These are phyloP conservation scores for Trametes sp. DNA, from an alignment of 1,284 basidiomycete species.

Conservation along the genomic window DNA sequence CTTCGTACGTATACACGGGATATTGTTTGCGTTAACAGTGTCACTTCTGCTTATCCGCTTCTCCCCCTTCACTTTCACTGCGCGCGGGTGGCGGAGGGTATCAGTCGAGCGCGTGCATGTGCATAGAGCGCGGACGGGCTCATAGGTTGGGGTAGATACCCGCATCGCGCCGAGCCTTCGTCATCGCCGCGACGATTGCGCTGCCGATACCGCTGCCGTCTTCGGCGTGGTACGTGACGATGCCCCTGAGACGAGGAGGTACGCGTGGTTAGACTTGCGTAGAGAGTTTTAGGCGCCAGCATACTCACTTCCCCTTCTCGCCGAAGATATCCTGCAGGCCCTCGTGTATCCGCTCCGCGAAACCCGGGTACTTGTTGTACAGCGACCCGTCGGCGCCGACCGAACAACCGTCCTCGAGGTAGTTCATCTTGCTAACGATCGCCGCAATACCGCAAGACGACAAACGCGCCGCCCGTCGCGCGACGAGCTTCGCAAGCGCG, in stretches of 20 bases:
- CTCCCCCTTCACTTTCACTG: not conserved
- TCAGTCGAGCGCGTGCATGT: not conserved
- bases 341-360: constrained; percentile 88
- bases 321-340: constrained; percentile 93
- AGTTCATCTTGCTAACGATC: constrained; percentile 92
- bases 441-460: constrained; percentile 95
- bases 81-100: not conserved
- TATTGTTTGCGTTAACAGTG: not conserved
- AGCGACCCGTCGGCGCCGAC: constrained; percentile 94
- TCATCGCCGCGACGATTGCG: constrained; percentile 78
- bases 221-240: constrained; percentile 91
- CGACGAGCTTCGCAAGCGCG: constrained; percentile 88
- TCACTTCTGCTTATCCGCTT: not conserved
- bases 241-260: constrained; percentile 61
- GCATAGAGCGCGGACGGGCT: not conserved
- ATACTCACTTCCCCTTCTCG: constrained; percentile 85
- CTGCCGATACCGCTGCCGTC: constrained; percentile 97
- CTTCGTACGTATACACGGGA: constrained; percentile 4
- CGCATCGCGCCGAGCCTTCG: constrained; percentile 36
- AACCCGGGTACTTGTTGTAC: constrained; percentile 97
- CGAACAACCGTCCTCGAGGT: constrained; percentile 86
- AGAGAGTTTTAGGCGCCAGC: too few species aligned
- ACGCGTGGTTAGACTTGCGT: too few species aligned
- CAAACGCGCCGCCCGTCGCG: constrained; percentile 87
- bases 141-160: constrained; percentile 34